Base-by-base conservation (phyloP, 169 alveolate genomes). In the Babesia caballi region DNA sequence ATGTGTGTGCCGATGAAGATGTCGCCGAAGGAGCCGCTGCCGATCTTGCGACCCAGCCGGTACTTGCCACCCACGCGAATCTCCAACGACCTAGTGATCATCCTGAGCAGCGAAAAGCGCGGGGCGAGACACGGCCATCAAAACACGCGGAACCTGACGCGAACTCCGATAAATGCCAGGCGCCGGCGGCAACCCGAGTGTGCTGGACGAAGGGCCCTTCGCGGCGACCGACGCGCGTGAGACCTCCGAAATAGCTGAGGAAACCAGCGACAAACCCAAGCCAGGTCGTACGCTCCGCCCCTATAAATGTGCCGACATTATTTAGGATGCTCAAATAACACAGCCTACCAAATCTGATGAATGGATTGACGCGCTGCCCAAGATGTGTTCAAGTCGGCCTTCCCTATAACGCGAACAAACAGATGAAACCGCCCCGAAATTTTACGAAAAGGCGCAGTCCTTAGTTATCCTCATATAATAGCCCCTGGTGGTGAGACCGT, bases 11-110 rank as follows among this genome's bases (percentile, higher is more conserved):
- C 99, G 59, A 93, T 91, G 90, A 95, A 97, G 57, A 98, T 96
- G 74, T 96, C 98, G 42, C 99, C 99, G 88, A 97, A 98, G 33
- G 99, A 94, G n/a, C 99, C 99, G 80, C 97, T 92, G 46, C 99
- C 99, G 57, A 98, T 94, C 88, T 97, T 97, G 77, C 97, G 95
- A 50, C 99, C 98, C 70, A 97, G 88, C 70, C 98, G 95, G 89
- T 94, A 97, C 86, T 95, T 94, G 66, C 97, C 97, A 65, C 98
- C 99, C 50, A 96, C 98, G 82, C 97, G 89, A 69, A 96, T 92
- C 91, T 96, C 98, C 97, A 96, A 66, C 60, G 84, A 84, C 56
- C 73, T 54, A 41, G 77, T 60, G 59, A 80, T 66, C 88, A 80
- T 80, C 36, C 36, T 78, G 50, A 5, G 28, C 56, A 68, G 25